Percentiles rank a stretch among this genome's conserved stretches.
Evolutionary conservation across 1,284 basidiomycete genomes (phyloP).

Genomic region (Cystobasidium sp.): DNA sequence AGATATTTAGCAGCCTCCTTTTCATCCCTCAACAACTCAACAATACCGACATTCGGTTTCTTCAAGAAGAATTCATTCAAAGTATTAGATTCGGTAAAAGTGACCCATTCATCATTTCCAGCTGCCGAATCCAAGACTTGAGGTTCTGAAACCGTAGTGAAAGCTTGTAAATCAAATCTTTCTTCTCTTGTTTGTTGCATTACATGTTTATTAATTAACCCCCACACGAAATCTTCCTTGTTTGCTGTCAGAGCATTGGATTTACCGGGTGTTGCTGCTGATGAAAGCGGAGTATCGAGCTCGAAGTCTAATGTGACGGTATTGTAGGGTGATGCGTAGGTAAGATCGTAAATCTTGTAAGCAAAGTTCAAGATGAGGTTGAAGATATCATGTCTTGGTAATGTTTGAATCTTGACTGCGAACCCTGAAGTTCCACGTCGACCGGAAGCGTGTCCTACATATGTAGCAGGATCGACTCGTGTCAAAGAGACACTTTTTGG

Average conservation of each 20-base stretch:
- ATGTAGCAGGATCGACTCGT: slow-evolving; percentile 27
- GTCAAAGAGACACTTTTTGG: slow-evolving; percentile 22
- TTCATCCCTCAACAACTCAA: slow-evolving; percentile 30
- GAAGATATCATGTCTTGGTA: slow-evolving; percentile 29
- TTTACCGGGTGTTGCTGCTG: background rate
- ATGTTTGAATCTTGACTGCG: slow-evolving; percentile 16
- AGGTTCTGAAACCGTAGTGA: slow-evolving; percentile 25
- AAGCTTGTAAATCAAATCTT: slow-evolving; percentile 37
- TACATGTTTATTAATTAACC: slow-evolving; percentile 25
- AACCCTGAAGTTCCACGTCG: slow-evolving; percentile 33
- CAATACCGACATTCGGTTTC: slow-evolving; percentile 36
- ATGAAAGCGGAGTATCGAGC: slow-evolving; percentile 18
- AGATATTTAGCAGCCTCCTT: slow-evolving; percentile 28
- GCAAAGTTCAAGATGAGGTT: slow-evolving; percentile 8
- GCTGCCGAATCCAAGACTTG: slow-evolving; percentile 7
- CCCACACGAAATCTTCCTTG: slow-evolving; percentile 39
- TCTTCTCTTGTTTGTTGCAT: slow-evolving; percentile 33
- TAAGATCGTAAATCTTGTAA: slow-evolving; percentile 37
- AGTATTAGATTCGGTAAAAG: slow-evolving; percentile 16
- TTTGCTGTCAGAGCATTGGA: slow-evolving; percentile 4
- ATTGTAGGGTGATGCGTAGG: slow-evolving; percentile 17
- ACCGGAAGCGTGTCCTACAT: slow-evolving; percentile 34
- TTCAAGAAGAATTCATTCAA: slow-evolving; percentile 41
- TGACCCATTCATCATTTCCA: slow-evolving; percentile 36
- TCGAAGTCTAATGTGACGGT: slow-evolving; percentile 35